Evolutionary conservation across 2,329 filamentous ascomycete species (phyloP).

Genomic region (Fusarium begoniae): DNA sequence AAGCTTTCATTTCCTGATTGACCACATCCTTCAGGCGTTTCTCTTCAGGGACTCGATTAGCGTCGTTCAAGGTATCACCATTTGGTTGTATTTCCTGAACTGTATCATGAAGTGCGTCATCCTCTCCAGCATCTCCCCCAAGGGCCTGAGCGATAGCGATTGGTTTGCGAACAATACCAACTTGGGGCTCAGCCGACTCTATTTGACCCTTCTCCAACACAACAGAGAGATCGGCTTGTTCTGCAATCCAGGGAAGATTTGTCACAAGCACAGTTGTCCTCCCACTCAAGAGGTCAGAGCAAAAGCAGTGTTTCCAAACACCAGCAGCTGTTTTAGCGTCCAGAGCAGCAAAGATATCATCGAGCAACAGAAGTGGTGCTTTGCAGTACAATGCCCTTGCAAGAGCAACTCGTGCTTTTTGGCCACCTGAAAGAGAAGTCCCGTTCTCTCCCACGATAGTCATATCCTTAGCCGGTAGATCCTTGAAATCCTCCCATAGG

Average conservation of each 20-base stretch:
- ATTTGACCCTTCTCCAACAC: slow-evolving; percentile 57
- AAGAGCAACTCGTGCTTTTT: slow-evolving; percentile 65
- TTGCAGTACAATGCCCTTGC: slow-evolving; percentile 67
- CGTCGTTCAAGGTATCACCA: slow-evolving; percentile 44
- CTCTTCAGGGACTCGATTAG: slow-evolving; percentile 48
- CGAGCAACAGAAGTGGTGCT: slow-evolving; percentile 63
- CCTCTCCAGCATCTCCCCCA: slow-evolving; percentile 49
- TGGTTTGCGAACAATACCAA: slow-evolving; percentile 56
- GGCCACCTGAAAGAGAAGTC: slow-evolving; percentile 64
- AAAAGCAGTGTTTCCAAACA: slow-evolving; percentile 67
- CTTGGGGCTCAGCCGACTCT: slow-evolving; percentile 53
- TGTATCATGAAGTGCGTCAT: slow-evolving; percentile 36
- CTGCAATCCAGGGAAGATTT: slow-evolving; percentile 62
- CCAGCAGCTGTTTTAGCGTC: slow-evolving; percentile 66
- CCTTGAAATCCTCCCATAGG: slow-evolving; percentile 59
- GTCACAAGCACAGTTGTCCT: slow-evolving; percentile 67
- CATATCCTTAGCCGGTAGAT: slow-evolving; percentile 60
- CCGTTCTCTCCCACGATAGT: slow-evolving; percentile 65
- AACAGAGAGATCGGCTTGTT: slow-evolving; percentile 60
- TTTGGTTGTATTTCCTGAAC: slow-evolving; percentile 44
- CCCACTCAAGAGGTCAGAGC: slow-evolving; percentile 61
- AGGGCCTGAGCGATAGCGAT: slow-evolving; percentile 54
- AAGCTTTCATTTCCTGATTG: slow-evolving; percentile 58
- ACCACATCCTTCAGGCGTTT: slow-evolving; percentile 54
- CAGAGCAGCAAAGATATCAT: slow-evolving; percentile 68